A percentile compares a stretch with the other conserved stretches of the same genome.
phyloP scores from a whole-genome alignment of 176 grass and related monocot species.

The Aegilops speltoides region DNA sequence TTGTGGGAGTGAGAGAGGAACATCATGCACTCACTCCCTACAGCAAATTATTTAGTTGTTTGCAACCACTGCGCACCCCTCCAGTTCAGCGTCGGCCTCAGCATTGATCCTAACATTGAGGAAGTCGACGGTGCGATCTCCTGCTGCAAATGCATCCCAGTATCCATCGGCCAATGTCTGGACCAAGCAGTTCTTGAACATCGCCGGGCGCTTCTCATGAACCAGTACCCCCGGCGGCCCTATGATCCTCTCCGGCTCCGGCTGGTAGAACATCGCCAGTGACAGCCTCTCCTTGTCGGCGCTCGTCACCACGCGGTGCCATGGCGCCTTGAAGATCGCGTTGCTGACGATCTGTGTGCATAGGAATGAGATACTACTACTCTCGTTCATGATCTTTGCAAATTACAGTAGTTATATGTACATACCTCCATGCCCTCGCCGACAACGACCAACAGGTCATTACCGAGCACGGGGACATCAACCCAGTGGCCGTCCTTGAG shows the following conservation, averaged over 20 bases:
- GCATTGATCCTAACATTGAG: slow-evolving; percentile 21
- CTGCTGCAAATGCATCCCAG: slow-evolving; percentile 32
- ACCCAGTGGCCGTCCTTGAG: slow-evolving; percentile 35
- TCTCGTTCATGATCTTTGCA: no score
- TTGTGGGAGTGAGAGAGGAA: background rate
- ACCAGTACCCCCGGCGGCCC: slow-evolving; percentile 32
- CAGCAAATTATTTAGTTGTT: background rate
- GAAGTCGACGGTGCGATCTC: slow-evolving; percentile 35
- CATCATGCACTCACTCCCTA: background rate
- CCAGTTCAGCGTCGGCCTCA: no score
- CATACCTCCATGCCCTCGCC: slow-evolving; percentile 53
- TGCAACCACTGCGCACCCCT: no score
- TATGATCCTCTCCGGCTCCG: slow-evolving; percentile 25
- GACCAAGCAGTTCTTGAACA: slow-evolving; percentile 30
- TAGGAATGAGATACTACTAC: no score
- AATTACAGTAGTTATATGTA: no score
- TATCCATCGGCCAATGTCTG: slow-evolving; percentile 33
- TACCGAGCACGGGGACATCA: slow-evolving; percentile 28
- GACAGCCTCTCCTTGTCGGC: slow-evolving; percentile 33
- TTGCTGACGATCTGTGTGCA: slow-evolving; percentile 40
- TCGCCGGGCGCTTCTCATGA: background rate
- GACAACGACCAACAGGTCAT: slow-evolving; percentile 32
- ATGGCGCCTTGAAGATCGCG: slow-evolving; percentile 27
- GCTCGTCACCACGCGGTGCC: slow-evolving; percentile 31
- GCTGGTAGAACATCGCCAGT: slow-evolving; percentile 43